Conservation (phyloP, 148 eudicot genomes). For the Nepenthes mirabilis region DNA sequence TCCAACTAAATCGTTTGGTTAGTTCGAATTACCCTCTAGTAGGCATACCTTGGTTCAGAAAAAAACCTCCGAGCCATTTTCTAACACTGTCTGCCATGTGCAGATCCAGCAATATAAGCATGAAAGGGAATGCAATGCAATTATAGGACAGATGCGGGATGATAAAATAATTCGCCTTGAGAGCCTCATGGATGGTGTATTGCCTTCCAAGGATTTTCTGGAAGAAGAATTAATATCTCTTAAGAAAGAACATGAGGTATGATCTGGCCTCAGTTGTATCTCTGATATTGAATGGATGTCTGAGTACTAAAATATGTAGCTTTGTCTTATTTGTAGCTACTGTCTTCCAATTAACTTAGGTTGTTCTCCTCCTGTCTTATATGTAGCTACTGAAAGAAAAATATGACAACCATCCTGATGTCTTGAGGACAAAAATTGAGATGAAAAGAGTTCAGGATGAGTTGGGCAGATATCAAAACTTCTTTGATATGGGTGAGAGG, state of each 20-base stretch:
- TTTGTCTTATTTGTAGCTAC: not conserved
- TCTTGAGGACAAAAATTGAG: constrained; percentile 65
- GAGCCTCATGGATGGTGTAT: constrained; percentile 89
- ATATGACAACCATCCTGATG: constrained; percentile 85
- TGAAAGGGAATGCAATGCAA: constrained; percentile 90
- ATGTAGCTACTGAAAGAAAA: constrained; percentile 68
- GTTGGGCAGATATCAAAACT: constrained; percentile 58
- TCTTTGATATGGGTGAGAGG: constrained; percentile 88
- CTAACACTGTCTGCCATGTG: constrained; percentile 12
- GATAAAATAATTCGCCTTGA: constrained; percentile 92
- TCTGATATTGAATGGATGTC: not conserved
- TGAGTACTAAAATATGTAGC: not conserved
- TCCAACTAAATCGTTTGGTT: constrained; percentile 82
- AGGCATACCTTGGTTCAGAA: not conserved
- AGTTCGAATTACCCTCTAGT: constrained; percentile 6
- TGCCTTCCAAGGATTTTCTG: constrained; percentile 71
- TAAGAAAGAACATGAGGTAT: constrained; percentile 76
- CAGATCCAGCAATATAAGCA: constrained; percentile 98
- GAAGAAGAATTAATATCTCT: constrained; percentile 69
- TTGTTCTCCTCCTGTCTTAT: constrained; percentile 1
- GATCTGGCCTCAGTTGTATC: not conserved
- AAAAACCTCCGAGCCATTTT: not conserved
- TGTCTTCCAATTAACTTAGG: not conserved
- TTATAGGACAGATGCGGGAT: constrained; percentile 79
- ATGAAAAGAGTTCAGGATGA: constrained; percentile 67